phyloP scores from a whole-genome alignment of 75 land plant species.

The Cupressus sempervirens region DNA sequence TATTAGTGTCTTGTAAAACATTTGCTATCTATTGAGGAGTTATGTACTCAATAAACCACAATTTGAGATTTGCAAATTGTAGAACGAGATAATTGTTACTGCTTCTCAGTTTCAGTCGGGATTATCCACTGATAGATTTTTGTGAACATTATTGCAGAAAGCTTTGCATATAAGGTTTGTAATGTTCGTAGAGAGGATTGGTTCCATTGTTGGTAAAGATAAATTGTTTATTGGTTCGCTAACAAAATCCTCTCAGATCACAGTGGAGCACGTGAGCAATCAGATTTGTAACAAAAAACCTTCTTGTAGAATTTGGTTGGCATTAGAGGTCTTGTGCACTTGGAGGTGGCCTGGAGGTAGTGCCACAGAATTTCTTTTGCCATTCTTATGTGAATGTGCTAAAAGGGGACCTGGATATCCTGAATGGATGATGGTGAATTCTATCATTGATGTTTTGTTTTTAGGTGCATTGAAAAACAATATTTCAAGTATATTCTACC shows the following conservation, averaged over 20 bases:
- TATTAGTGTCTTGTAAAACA: not conserved
- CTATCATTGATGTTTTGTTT: conserved; percentile 44
- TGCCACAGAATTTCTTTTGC: conserved; percentile 52
- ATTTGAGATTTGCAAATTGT: not conserved
- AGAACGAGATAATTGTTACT: not conserved
- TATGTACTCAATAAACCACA: not conserved
- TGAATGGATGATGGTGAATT: conserved; percentile 29
- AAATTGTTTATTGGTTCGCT: conserved; percentile 39
- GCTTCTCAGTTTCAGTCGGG: not conserved
- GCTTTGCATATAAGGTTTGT: conserved; percentile 34
- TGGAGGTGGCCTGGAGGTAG: conserved; percentile 87
- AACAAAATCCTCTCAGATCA: not conserved
- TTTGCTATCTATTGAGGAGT: not conserved
- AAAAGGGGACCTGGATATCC: conserved; percentile 14
- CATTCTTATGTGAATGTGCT: conserved; percentile 51
- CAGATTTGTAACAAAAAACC: not conserved
- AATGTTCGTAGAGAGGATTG: conserved; percentile 57
- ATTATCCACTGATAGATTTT: not conserved
- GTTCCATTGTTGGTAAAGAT: conserved; percentile 47
- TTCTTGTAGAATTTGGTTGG: conserved; percentile 65
- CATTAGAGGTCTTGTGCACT: conserved; percentile 83
- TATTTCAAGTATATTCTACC: conserved; percentile 6
- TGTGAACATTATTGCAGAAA: conserved; percentile 33
- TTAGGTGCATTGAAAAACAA: conserved; percentile 41
- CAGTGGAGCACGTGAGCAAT: conserved; percentile 2